phyloP scores from a whole-genome alignment of 2,329 filamentous ascomycete species.

The Calycina herbarum region DNA sequence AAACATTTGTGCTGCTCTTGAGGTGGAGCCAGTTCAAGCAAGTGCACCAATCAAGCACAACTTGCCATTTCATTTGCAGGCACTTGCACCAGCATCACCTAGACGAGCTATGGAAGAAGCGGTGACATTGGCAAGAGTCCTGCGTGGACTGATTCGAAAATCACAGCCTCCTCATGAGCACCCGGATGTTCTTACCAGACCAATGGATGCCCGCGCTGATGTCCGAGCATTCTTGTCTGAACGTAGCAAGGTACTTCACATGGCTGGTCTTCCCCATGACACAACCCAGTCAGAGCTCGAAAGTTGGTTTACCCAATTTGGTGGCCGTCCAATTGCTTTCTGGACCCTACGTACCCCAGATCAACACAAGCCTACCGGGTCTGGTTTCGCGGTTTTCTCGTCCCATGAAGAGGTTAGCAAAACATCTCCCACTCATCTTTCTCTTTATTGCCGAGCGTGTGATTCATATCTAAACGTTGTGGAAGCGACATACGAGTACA shows the following conservation, averaged over 20 bases:
- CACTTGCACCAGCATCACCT: constrained; percentile 89
- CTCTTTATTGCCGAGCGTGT: constrained; percentile 33
- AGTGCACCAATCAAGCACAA: constrained; percentile 99
- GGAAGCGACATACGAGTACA: constrained; percentile 32
- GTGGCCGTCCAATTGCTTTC: constrained; percentile 95
- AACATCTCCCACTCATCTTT: constrained; percentile 30
- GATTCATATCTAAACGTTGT: constrained; percentile 31
- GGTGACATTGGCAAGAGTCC: constrained; percentile 87
- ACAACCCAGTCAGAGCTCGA: constrained; percentile 98
- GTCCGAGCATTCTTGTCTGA: constrained; percentile 95
- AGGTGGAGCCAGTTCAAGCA: constrained; percentile 96
- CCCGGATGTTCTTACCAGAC: constrained; percentile 88
- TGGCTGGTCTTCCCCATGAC: constrained; percentile 95
- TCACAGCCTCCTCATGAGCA: constrained; percentile 93
- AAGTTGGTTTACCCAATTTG: constrained; percentile 99
- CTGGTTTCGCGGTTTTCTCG: constrained; percentile 97
- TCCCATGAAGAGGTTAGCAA: constrained; percentile 89
- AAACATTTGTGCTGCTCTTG: constrained; percentile 96
- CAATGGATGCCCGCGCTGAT: constrained; percentile 95
- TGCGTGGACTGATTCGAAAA: constrained; percentile 91
- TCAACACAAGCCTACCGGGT: constrained; percentile 98
- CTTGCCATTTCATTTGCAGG: constrained; percentile 95
- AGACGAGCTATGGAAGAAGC: constrained; percentile 97
- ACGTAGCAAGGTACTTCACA: constrained; percentile 95
- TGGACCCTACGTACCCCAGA: constrained; percentile 98